Evolutionary conservation across 441 rosid species (phyloP).

Genomic region (Isatis lusitanica): DNA sequence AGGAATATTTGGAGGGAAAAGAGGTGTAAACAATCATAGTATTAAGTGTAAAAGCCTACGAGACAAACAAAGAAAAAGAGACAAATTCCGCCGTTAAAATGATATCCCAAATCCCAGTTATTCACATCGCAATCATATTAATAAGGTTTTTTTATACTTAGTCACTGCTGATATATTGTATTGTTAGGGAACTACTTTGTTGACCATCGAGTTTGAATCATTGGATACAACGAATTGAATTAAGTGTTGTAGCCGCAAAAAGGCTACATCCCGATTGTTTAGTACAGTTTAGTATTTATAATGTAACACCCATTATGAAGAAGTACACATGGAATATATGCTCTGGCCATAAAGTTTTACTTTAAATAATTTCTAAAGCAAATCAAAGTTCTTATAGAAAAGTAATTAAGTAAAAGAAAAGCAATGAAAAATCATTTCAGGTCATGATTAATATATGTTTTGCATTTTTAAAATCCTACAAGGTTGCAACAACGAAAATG

Average conservation of each 20-base stretch:
- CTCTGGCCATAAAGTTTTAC: slow-evolving; percentile 5
- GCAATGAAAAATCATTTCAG: slow-evolving; percentile 1
- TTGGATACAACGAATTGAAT: slow-evolving; percentile 27
- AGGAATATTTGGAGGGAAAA: background rate
- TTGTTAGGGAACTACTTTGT: slow-evolving; percentile 11
- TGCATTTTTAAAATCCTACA: background rate
- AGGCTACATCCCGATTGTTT: slow-evolving; percentile 20
- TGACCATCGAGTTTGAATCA: slow-evolving; percentile 31
- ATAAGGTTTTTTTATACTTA: background rate
- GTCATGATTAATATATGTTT: background rate
- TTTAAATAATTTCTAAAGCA: slow-evolving; percentile 19
- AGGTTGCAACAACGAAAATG: background rate
- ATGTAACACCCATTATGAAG: slow-evolving; percentile 22
- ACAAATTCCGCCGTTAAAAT: slow-evolving; percentile 31
- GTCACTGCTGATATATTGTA: background rate
- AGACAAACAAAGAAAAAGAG: background rate
- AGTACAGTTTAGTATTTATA: slow-evolving; percentile 5
- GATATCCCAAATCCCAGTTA: slow-evolving; percentile 11
- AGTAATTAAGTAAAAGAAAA: slow-evolving; percentile 7
- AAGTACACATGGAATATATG: slow-evolving; percentile 27
- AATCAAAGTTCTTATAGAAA: background rate
- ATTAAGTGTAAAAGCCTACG: background rate
- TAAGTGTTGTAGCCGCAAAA: slow-evolving; percentile 22
- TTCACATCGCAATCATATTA: slow-evolving; percentile 13
- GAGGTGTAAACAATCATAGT: background rate